Evolutionary conservation across 139 green algal genomes (phyloP).

Genomic region (Picochlorum sp.): DNA sequence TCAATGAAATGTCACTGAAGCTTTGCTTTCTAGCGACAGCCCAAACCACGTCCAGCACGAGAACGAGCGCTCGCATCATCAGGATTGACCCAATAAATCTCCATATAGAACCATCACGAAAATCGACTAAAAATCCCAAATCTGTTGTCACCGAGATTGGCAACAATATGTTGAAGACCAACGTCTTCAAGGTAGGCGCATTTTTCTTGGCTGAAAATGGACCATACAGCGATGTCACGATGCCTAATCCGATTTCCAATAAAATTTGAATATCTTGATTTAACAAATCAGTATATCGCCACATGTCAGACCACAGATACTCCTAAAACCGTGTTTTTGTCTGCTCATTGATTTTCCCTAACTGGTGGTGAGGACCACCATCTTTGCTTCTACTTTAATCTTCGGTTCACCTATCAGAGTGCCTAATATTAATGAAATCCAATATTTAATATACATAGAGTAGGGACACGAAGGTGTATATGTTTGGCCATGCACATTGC

Average conservation of each 20-base stretch:
- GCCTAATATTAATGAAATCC: too few species aligned
- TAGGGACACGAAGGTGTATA: too few species aligned
- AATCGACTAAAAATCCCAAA: not conserved
- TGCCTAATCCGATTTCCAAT: not conserved
- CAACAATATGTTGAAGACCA: not conserved
- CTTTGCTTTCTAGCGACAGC: not conserved
- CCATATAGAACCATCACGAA: not conserved
- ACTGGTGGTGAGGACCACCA: too few species aligned
- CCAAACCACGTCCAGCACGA: not conserved
- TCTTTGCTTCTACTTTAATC: too few species aligned
- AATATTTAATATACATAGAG: too few species aligned
- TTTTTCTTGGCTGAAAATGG: not conserved
- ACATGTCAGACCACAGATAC: too few species aligned
- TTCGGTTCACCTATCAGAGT: too few species aligned
- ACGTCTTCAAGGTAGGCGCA: not conserved
- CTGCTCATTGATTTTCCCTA: too few species aligned
- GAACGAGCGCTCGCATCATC: not conserved
- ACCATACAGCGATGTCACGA: not conserved
- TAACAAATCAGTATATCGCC: conserved; percentile 1
- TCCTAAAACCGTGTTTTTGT: too few species aligned
- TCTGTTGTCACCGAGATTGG: not conserved
- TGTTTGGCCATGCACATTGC: too few species aligned
- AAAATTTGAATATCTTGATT: conserved; percentile 5
- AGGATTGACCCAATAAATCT: not conserved
- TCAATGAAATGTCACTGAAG: not conserved